These are phyloP conservation scores for Teratosphaeria destructans DNA, from an alignment of 2,329 filamentous ascomycete species.

Conservation along the genomic window DNA sequence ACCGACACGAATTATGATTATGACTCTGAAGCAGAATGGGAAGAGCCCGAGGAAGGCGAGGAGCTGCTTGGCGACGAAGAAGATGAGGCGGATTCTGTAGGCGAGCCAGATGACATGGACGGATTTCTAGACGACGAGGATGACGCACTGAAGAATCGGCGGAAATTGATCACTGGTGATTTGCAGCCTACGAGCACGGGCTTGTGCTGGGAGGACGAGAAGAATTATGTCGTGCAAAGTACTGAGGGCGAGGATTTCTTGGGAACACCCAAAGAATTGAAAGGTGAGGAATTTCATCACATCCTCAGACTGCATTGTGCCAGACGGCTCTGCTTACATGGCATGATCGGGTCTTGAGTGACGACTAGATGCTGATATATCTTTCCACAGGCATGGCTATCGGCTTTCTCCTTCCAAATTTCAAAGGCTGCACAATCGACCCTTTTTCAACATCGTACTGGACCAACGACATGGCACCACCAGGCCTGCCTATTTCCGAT, in stretches of 20 bases:
- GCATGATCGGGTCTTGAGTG: not conserved
- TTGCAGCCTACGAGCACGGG: constrained; percentile 70
- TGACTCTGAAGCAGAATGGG: constrained; percentile 78
- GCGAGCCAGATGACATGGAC: constrained; percentile 77
- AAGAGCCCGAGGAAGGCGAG: constrained; percentile 58
- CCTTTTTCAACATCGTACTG: constrained; percentile 80
- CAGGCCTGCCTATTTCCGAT: constrained; percentile 6
- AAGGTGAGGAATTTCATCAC: constrained; percentile 20
- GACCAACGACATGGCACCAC: constrained; percentile 31
- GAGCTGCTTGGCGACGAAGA: constrained; percentile 56
- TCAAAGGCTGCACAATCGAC: constrained; percentile 53
- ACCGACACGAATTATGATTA: constrained; percentile 67
- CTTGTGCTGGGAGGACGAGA: constrained; percentile 67
- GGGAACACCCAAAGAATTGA: constrained; percentile 1
- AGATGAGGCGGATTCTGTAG: constrained; percentile 58
- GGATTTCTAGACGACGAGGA: constrained; percentile 85
- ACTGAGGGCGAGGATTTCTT: constrained; percentile 23
- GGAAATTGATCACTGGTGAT: constrained; percentile 51
- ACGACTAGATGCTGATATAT: constrained; percentile 8
- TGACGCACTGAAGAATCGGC: constrained; percentile 47
- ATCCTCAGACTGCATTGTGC: not conserved
- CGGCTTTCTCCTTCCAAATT: constrained; percentile 19
- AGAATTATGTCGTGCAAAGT: constrained; percentile 38
- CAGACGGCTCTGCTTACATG: not conserved
- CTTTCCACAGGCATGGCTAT: constrained; percentile 15